Percentiles rank a stretch among this genome's conserved stretches.
These are phyloP conservation scores for Didymella arachidicola DNA, from an alignment of 2,329 filamentous ascomycete species.

Conservation along the genomic window DNA sequence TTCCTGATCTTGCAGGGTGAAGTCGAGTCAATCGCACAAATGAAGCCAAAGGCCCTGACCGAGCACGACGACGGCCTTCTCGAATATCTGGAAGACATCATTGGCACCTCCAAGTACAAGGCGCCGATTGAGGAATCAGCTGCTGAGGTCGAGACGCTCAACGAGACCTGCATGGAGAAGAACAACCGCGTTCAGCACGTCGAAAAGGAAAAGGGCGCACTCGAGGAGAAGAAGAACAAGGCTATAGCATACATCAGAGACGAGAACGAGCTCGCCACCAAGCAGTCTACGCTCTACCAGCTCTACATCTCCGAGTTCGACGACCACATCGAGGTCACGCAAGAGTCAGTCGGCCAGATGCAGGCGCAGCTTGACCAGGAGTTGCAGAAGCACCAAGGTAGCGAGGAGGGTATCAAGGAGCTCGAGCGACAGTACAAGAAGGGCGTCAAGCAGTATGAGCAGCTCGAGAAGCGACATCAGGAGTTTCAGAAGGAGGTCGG, in stretches of 20 bases:
- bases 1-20: conserved; percentile 98
- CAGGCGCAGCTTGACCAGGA: conserved; percentile 86
- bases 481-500: conserved; percentile 83
- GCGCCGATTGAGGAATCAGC: conserved; percentile 94
- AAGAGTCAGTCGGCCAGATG: conserved; percentile 90
- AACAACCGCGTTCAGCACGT: conserved; percentile 95
- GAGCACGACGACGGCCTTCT: conserved; percentile 96
- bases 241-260: conserved; percentile 87
- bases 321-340: conserved; percentile 86
- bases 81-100: conserved; percentile 98
- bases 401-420: conserved; percentile 87
- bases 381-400: conserved; percentile 88
- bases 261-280: conserved; percentile 89
- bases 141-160: conserved; percentile 86
- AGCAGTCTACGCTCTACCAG: conserved; percentile 92
- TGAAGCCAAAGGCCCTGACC: conserved; percentile 95
- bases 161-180: conserved; percentile 95
- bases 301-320: conserved; percentile 87
- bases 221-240: conserved; percentile 97
- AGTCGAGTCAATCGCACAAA: conserved; percentile 97
- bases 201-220: conserved; percentile 90
- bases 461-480: conserved; percentile 82
- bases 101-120: conserved; percentile 98
- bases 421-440: conserved; percentile 85
- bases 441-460: conserved; percentile 82